Evolutionary conservation across 2,329 filamentous ascomycete species (phyloP).

Genomic region (Ophiostoma tasmaniense): DNA sequence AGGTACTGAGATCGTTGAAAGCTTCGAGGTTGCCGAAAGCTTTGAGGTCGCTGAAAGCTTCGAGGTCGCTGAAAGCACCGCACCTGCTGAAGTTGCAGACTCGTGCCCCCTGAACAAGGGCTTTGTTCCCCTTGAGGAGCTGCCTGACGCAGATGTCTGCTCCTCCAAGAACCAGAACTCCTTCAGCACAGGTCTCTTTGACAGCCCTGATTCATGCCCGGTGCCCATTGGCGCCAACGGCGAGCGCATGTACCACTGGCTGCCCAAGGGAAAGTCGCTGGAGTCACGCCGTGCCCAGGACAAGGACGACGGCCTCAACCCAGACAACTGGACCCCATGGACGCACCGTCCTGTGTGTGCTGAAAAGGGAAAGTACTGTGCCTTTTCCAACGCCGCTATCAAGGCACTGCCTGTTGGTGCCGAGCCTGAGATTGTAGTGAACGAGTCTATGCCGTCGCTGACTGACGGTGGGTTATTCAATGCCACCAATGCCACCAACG

Average conservation of each 20-base stretch:
- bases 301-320: not conserved
- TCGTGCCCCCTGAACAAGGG: not conserved
- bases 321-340: slow-evolving; percentile 23
- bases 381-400: slow-evolving; percentile 22
- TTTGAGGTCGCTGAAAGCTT: no score
- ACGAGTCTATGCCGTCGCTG: not conserved
- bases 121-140: not conserved
- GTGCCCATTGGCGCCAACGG: slow-evolving; percentile 11
- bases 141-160: slow-evolving; percentile 6
- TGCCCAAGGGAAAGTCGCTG: not conserved
- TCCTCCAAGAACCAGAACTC: not conserved
- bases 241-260: slow-evolving; percentile 11
- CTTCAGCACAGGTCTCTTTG: not conserved
- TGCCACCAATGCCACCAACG: not conserved
- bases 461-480: not conserved
- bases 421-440: not conserved
- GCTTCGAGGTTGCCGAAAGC: no score
- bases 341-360: slow-evolving; percentile 24
- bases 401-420: slow-evolving; percentile 11
- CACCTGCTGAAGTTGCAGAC: not conserved
- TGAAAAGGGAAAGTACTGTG: slow-evolving; percentile 22
- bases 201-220: not conserved
- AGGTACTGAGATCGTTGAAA: no score
- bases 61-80: no score
- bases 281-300: not conserved